Percentiles rank a stretch among this genome's conserved stretches.
These are phyloP conservation scores for Chamaenerion angustifolium DNA, from an alignment of 345 rosid genomes.

Conservation along the genomic window DNA sequence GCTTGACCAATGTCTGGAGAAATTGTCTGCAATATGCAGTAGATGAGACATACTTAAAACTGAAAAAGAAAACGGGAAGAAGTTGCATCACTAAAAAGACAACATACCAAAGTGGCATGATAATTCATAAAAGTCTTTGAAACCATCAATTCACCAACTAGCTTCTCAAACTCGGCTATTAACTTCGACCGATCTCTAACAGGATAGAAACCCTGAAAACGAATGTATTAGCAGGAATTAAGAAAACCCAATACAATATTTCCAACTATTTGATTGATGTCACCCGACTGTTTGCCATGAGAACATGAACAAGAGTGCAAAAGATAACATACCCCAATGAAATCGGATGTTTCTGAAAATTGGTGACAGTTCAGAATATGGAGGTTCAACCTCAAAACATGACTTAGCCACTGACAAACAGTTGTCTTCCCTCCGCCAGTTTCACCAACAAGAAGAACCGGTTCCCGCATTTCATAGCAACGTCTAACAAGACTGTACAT, in stretches of 20 bases:
- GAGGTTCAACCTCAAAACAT: constrained; percentile 34
- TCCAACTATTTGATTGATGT: too few species aligned
- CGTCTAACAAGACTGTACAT: constrained; percentile 62
- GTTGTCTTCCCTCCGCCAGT: constrained; percentile 99
- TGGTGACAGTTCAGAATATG: constrained; percentile 94
- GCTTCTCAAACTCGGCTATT: constrained; percentile 32
- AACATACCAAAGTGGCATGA: constrained; percentile 25
- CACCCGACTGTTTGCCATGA: too few species aligned
- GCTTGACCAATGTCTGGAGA: constrained; percentile 56
- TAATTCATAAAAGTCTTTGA: constrained; percentile 31
- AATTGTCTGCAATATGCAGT: constrained; percentile 31
- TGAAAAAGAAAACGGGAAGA: not conserved
- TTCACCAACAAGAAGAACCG: constrained; percentile 96
- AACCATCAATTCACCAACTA: constrained; percentile 40
- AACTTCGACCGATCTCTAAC: constrained; percentile 75
- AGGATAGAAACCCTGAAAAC: constrained; percentile 78
- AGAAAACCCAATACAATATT: not conserved
- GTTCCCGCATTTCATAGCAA: constrained; percentile 74
- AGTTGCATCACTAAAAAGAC: not conserved
- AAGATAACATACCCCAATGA: constrained; percentile 63
- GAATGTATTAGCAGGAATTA: constrained; percentile 1
- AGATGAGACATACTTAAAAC: constrained; percentile 7
- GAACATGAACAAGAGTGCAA: not conserved
- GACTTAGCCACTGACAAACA: constrained; percentile 69
- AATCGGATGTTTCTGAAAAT: constrained; percentile 88